Evolutionary conservation across 2,329 filamentous ascomycete genomes (phyloP).

Genomic region (Trichophyton rubrum): DNA sequence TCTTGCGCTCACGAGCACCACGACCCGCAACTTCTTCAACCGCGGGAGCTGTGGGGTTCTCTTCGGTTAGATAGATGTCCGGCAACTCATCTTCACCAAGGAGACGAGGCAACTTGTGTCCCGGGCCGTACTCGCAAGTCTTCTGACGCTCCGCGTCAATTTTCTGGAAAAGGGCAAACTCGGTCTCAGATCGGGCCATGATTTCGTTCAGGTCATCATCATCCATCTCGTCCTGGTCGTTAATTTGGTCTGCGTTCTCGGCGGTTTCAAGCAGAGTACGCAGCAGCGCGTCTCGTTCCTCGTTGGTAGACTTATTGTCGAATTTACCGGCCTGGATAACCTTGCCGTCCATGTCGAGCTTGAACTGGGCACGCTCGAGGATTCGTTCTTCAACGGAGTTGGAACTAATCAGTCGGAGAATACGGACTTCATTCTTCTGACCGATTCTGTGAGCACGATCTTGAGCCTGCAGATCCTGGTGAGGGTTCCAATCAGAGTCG

Average conservation of each 20-base stretch:
- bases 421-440: conserved; percentile 98
- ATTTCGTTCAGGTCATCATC: conserved; percentile 95
- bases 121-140: conserved; percentile 58
- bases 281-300: conserved; percentile 93
- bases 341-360: conserved; percentile 98
- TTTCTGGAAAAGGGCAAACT: conserved; percentile 64
- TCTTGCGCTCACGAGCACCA: conserved; percentile 86
- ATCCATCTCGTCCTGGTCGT: conserved; percentile 94
- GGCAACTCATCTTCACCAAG: conserved; percentile 81
- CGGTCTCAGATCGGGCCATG: conserved; percentile 74
- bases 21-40: conserved; percentile 68
- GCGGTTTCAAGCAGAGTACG: conserved; percentile 80
- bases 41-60: conserved; percentile 67
- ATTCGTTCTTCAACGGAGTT: conserved; percentile 99
- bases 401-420: conserved; percentile 85
- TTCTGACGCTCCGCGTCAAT: conserved; percentile 64
- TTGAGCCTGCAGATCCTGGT: conserved; percentile 96
- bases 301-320: conserved; percentile 98
- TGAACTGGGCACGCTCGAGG: conserved; percentile 88
- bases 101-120: conserved; percentile 59
- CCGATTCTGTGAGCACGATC: conserved; percentile 99
- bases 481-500: conserved; percentile 98
- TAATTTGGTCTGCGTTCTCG: conserved; percentile 54
- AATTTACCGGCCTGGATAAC: conserved; percentile 99
- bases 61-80: conserved; percentile 84